Evolutionary conservation across 345 rosid species (phyloP).

Genomic region (Pugionium dolabratum): DNA sequence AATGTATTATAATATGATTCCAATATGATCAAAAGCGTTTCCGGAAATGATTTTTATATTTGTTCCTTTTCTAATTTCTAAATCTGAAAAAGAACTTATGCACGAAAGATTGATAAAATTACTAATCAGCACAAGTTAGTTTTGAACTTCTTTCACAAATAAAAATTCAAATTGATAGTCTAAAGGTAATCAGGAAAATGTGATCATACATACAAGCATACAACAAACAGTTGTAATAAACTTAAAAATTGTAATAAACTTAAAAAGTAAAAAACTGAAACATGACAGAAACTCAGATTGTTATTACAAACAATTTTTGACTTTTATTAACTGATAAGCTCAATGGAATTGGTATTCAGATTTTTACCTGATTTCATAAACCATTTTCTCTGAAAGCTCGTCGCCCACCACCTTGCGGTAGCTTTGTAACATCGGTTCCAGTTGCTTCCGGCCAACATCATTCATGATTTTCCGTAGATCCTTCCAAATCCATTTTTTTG

Average conservation of each 20-base stretch:
- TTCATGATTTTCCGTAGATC: constrained; percentile 48
- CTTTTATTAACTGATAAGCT: constrained; percentile 5
- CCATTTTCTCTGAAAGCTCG: constrained; percentile 69
- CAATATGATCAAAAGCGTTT: too few species aligned
- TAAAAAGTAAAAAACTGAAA: neutral
- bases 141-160: neutral
- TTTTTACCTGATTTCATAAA: constrained; percentile 56
- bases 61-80: too few species aligned
- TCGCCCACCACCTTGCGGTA: constrained; percentile 66
- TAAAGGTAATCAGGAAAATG: neutral
- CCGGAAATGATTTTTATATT: neutral
- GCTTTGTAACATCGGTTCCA: constrained; percentile 58
- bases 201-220: neutral
- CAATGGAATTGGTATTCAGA: constrained; percentile 9
- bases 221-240: neutral
- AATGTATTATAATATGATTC: too few species aligned
- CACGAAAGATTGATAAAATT: neutral
- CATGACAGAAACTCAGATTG: constrained; percentile 5
- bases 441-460: constrained; percentile 39
- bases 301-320: constrained; percentile 21
- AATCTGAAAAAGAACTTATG: neutral
- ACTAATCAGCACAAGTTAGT: too few species aligned
- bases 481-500: constrained; percentile 42
- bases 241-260: neutral
- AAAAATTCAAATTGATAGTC: neutral